Percentiles rank a stretch among this genome's conserved stretches.
phyloP scores from a whole-genome alignment of 179 eudicot genomes.

The Beta lomatogona region DNA sequence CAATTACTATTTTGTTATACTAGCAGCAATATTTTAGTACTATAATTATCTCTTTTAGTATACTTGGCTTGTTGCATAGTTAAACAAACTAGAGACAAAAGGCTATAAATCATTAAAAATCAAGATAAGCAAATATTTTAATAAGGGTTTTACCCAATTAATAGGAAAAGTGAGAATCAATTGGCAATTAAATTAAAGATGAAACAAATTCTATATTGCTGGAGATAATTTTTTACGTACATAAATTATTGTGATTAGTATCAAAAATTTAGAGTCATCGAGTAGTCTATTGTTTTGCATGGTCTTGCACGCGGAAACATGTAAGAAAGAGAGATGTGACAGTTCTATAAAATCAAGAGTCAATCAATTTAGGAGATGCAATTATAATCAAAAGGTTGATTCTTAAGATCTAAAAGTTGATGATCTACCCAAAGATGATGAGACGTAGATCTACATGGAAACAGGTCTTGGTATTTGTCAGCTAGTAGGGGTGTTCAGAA shows the following conservation, averaged over 20 bases:
- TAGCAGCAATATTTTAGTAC: background rate
- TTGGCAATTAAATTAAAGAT: background rate
- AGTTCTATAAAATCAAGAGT: too few relatives aligned
- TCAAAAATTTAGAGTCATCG: too few relatives aligned
- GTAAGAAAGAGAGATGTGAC: slow-evolving; percentile 1
- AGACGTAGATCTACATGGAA: background rate
- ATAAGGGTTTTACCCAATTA: slow-evolving; percentile 13
- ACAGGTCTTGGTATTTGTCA: too few relatives aligned
- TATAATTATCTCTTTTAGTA: background rate
- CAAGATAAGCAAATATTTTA: background rate
- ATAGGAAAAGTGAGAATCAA: slow-evolving; percentile 19
- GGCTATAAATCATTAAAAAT: slow-evolving; percentile 5
- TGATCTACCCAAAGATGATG: background rate
- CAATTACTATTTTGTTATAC: background rate
- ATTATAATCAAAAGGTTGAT: background rate
- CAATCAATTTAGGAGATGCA: background rate
- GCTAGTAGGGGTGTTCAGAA: too few relatives aligned
- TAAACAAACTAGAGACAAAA: slow-evolving; percentile 12
- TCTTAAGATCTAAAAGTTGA: background rate
- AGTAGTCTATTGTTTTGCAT: too few relatives aligned
- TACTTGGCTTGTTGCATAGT: slow-evolving; percentile 6
- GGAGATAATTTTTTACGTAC: background rate
- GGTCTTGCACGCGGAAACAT: slow-evolving; percentile 20
- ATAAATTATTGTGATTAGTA: too few relatives aligned
- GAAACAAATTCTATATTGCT: background rate